Evolutionary conservation across 2,329 filamentous ascomycete species (phyloP), one percentile per base, ranked within the genome.

Genomic region (Venturia oleaginea): DNA sequence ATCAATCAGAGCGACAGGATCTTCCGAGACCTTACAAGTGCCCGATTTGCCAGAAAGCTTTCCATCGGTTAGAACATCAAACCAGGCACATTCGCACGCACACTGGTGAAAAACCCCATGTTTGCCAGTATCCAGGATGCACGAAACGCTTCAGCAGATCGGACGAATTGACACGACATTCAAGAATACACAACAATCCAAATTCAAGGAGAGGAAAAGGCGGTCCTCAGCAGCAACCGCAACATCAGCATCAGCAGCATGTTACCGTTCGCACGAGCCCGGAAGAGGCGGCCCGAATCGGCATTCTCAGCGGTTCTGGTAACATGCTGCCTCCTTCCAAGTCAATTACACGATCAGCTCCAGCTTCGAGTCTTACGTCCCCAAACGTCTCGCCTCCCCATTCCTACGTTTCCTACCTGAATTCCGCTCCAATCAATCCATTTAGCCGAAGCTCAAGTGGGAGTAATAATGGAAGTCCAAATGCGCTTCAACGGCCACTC

Each of bases 11-110:
- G 51, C 84, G 77, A 77, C 91, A 83, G 81, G 93, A 97, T 77
- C 85, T 97, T 63, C 94, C 94, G 66, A 88, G 94, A 65, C 93
- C 93, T 0, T 99, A 99, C 86, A 97, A 97, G 82, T 99, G 93
- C 77, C 92, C 93, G 67, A 85, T 99, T 68, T 99, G 94, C 81
- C 93, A 97, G 72, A 96, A 97, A 83, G 93, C 94, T 67, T 99
- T 99, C 80, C 94, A 97, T 82, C 91, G 94, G 68, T 84, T 99
- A 51, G 93, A 97, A 81, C 93, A 97, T 76, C 93, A 97, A 82
- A 88, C 85, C 66, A 78, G 87, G 71, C 93, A 99, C 78, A 97
- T 97, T 74, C 87, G 93, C 72, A 97, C 94, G 7, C 93, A 99
- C 78, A 99, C 93, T 0, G 94, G 93, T 72, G 93, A 99, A 81